Percentiles rank a stretch among this genome's conserved stretches.
Conservation (phyloP, 495 filamentous ascomycete genomes). For the Chaetomium cochliodes region DNA sequence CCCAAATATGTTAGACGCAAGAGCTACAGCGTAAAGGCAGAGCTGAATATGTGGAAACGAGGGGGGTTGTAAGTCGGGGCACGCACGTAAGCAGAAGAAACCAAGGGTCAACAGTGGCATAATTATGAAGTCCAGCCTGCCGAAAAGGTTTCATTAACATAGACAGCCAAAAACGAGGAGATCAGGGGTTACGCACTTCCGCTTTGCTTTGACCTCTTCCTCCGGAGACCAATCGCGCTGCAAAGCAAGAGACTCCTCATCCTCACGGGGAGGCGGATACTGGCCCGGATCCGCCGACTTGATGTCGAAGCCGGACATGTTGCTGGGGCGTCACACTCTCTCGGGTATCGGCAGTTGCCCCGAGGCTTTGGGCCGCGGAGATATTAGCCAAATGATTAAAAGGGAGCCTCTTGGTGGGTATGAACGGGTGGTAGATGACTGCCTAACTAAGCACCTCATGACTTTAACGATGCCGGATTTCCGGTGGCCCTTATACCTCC, state of each 20-base stretch:
- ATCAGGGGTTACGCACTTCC: constrained; percentile 34
- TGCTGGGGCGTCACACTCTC: not conserved
- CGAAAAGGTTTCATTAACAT: not conserved
- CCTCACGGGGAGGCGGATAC: constrained; percentile 25
- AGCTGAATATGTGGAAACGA: constrained; percentile 15
- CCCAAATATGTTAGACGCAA: not conserved
- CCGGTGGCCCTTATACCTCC: not conserved
- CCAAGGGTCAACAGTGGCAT: constrained; percentile 55
- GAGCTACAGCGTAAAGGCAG: constrained; percentile 20
- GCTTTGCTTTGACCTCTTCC: constrained; percentile 40
- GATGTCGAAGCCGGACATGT: not conserved
- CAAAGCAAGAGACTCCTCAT: constrained; percentile 33
- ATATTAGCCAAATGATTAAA: not conserved
- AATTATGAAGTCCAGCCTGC: constrained; percentile 51
- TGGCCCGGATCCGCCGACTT: constrained; percentile 20
- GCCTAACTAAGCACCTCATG: not conserved
- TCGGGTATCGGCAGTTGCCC: not conserved
- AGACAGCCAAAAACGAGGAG: too few relatives aligned
- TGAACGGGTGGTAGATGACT: not conserved
- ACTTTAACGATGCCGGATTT: not conserved
- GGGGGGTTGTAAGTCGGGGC: constrained; percentile 24
- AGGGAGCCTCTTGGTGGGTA: not conserved
- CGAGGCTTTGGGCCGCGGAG: not conserved
- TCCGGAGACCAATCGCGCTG: constrained; percentile 38
- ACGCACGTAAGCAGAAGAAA: constrained; percentile 57